These are phyloP conservation scores for Phalaenopsis aphrodite DNA, from an alignment of 106 monocot genomes.

Conservation along the genomic window DNA sequence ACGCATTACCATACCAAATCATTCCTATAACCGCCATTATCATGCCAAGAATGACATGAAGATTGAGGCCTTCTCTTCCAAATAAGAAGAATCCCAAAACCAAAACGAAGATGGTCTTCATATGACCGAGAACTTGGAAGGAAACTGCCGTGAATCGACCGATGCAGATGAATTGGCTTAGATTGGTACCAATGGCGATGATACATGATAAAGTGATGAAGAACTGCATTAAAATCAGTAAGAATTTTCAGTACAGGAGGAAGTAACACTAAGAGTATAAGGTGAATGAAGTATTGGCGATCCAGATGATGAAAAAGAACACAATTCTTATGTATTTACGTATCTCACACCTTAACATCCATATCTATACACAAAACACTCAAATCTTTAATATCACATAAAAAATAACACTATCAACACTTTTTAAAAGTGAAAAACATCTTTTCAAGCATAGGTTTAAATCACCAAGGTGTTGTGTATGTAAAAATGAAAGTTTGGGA, in stretches of 20 bases:
- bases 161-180: slow-evolving; percentile 72
- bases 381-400: no score
- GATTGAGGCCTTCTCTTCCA: slow-evolving; percentile 57
- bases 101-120: slow-evolving; percentile 70
- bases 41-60: slow-evolving; percentile 69
- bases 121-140: slow-evolving; percentile 68
- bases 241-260: neutral
- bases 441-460: no score
- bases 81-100: slow-evolving; percentile 40
- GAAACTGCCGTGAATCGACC: slow-evolving; percentile 70
- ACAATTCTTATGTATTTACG: no score
- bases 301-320: neutral
- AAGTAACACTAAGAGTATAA: neutral
- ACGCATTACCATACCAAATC: slow-evolving; percentile 69
- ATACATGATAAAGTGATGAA: slow-evolving; percentile 51
- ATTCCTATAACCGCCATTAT: slow-evolving; percentile 55
- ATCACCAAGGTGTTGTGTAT: no score
- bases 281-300: neutral
- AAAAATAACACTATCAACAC: no score
- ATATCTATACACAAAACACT: no score
- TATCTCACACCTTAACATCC: no score
- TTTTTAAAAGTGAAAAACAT: no score
- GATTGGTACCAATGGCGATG: slow-evolving; percentile 64
- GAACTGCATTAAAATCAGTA: slow-evolving; percentile 29
- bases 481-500: no score